Evolutionary conservation across 257 asterid genomes (phyloP).

Genomic region (Nicotiana knightiana): DNA sequence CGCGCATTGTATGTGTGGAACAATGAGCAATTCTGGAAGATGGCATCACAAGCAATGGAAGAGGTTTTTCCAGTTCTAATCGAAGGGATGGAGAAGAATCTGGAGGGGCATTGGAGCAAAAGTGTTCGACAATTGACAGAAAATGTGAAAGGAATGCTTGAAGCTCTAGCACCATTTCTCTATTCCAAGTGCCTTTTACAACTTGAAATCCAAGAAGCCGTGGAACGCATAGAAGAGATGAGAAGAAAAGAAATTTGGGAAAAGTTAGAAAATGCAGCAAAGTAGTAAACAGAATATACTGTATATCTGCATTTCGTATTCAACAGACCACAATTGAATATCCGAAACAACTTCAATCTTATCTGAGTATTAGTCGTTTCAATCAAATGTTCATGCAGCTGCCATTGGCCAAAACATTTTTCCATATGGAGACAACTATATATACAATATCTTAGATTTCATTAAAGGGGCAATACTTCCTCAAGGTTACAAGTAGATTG

Average conservation of each 20-base stretch:
- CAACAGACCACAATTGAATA: not conserved
- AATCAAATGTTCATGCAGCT: not conserved
- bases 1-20: conserved; percentile 80
- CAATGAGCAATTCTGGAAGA: conserved; percentile 74
- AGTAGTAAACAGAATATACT: conserved; percentile 14
- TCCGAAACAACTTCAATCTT: not conserved
- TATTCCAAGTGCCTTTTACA: conserved; percentile 47
- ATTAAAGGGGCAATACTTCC: not conserved
- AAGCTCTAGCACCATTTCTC: conserved; percentile 53
- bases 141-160: conserved; percentile 66
- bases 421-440: not conserved
- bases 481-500: no score
- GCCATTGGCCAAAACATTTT: not conserved
- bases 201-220: conserved; percentile 34
- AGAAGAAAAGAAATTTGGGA: conserved; percentile 54
- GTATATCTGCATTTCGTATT: not conserved
- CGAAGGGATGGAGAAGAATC: conserved; percentile 62
- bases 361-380: not conserved
- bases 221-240: conserved; percentile 25
- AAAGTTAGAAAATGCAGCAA: conserved; percentile 47
- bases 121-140: conserved; percentile 58
- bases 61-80: conserved; percentile 56
- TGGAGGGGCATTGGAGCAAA: conserved; percentile 64
- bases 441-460: not conserved
- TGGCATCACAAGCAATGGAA: conserved; percentile 51